Conservation (phyloP, 352 stramenopile species). For the Elongisporangium prolatum region DNA sequence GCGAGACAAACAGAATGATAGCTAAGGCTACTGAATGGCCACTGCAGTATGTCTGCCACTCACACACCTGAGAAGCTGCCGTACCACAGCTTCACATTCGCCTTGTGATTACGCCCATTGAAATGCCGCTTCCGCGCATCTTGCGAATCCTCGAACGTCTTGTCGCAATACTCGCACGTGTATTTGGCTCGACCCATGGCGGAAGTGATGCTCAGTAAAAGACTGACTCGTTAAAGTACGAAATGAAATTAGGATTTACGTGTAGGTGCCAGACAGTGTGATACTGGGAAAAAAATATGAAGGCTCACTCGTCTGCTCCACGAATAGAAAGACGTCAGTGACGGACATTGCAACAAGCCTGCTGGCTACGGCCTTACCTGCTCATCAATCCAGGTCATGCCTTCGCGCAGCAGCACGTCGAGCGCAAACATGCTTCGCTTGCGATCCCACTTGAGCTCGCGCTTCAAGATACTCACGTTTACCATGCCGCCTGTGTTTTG, state of each 20-base stretch:
- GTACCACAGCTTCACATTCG: conserved; percentile 85
- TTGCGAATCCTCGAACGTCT: conserved; percentile 74
- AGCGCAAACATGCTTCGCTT: conserved; percentile 91
- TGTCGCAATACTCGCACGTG: conserved; percentile 77
- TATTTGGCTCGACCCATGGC: conserved; percentile 56
- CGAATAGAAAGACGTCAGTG: background rate
- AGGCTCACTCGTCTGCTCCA: conserved; percentile 46
- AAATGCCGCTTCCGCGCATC: conserved; percentile 64
- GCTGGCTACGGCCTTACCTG: conserved; percentile 34
- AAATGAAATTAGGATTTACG: conserved; percentile 24
- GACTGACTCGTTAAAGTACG: conserved; percentile 28
- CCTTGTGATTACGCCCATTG: conserved; percentile 63
- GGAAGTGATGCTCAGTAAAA: background rate
- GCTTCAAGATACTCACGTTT: conserved; percentile 77
- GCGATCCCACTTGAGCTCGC: conserved; percentile 84
- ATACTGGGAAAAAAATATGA: conserved; percentile 88
- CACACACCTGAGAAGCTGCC: conserved; percentile 65
- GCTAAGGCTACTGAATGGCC: too few relatives aligned
- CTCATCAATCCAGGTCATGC: conserved; percentile 96
- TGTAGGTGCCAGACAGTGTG: conserved; percentile 72
- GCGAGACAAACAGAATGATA: background rate
- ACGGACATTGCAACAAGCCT: background rate
- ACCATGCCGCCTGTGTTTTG: conserved; percentile 88
- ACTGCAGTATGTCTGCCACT: too few relatives aligned
- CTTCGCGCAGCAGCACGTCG: conserved; percentile 89